phyloP scores from a whole-genome alignment of 495 filamentous ascomycete genomes.

The Hypoxylon rickii region DNA sequence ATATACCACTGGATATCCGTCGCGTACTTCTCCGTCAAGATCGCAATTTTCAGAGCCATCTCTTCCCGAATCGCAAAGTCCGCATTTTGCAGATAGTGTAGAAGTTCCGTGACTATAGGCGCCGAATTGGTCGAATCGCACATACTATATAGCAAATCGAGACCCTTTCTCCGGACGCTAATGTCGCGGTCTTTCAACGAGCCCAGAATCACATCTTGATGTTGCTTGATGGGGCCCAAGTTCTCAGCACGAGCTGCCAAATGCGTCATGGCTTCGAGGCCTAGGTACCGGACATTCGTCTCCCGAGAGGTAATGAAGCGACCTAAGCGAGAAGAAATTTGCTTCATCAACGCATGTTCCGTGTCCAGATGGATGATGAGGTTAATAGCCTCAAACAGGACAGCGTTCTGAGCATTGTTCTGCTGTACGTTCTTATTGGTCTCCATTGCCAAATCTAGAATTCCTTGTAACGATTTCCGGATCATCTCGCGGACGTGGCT shows the following conservation, averaged over 20 bases:
- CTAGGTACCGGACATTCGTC: conserved; percentile 97
- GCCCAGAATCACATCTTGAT: conserved; percentile 92
- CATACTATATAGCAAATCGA: conserved; percentile 99
- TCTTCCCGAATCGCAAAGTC: conserved; percentile 98
- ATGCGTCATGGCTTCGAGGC: conserved; percentile 97
- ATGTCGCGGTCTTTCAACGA: conserved; percentile 96
- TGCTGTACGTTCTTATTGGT: conserved; percentile 98
- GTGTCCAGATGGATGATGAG: conserved; percentile 99
- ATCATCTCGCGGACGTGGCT: conserved; percentile 90
- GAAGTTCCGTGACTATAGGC: conserved; percentile 88
- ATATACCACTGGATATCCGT: conserved; percentile 99
- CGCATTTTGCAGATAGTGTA: conserved; percentile 93
- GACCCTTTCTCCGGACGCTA: conserved; percentile 90
- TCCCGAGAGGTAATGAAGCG: conserved; percentile 97
- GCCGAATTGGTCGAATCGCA: conserved; percentile 92
- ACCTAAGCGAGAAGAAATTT: conserved; percentile 90
- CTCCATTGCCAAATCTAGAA: conserved; percentile 87
- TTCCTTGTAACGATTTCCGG: conserved; percentile 85
- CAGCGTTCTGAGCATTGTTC: conserved; percentile 98
- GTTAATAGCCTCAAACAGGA: conserved; percentile 98
- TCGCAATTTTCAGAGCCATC: conserved; percentile 99
- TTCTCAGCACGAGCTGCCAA: conserved; percentile 93
- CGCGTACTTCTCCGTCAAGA: conserved; percentile 97
- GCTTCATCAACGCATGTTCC: conserved; percentile 92
- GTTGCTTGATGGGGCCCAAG: conserved; percentile 96